Evolutionary conservation across 73 alveolate genomes (phyloP), one percentile per base, ranked within the genome.

Genomic region (Stentor coeruleus): DNA sequence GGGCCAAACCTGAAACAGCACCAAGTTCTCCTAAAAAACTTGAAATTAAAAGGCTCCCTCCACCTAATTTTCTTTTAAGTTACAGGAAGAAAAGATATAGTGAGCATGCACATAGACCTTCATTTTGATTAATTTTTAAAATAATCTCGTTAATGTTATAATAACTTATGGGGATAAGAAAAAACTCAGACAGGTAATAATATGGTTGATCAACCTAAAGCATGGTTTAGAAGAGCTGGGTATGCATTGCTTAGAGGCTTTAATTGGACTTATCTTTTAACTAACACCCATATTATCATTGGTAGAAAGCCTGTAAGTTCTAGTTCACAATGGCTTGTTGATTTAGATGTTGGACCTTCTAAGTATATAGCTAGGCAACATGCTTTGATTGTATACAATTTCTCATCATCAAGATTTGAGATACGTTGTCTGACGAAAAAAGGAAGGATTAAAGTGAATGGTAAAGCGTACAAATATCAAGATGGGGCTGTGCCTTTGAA

Each of bases 221-320:
- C 79, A 15, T 66, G 0, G 3, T 75, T 75, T 38, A 20, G 30
- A 31, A 75, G 83, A 39, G 92, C 85, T 35, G 94, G 94, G 11
- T 88, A 84, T 57, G 94, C 94, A 3, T 74, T 77, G 86, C 76
- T 88, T 11, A 73, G 90, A 4, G 91, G 94, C 40, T 81, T 75
- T 26, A 84, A 88, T 81, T 88, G 94, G 89, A 89, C 85, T 6
- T 88, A 88, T 75, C 84, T 76, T 59, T 77, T 84, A 11, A 84
- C 84, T 79, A 84, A 84, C 79, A 81, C 89, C 74, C 85, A 88
- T 75, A 85, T 88, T 55, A 88, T 88, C 3, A 88, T 88, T 4
- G 94, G 94, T 41, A 75, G 91, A 85, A 88, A 82, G 72, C 91
- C 94, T 1, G n/a, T 6, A 75, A 33, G 80, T 0, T 26, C 35